Evolutionary conservation across 1,284 basidiomycete genomes (phyloP), one percentile per base, ranked within the genome.

Genomic region (Amylostereum areolatum): DNA sequence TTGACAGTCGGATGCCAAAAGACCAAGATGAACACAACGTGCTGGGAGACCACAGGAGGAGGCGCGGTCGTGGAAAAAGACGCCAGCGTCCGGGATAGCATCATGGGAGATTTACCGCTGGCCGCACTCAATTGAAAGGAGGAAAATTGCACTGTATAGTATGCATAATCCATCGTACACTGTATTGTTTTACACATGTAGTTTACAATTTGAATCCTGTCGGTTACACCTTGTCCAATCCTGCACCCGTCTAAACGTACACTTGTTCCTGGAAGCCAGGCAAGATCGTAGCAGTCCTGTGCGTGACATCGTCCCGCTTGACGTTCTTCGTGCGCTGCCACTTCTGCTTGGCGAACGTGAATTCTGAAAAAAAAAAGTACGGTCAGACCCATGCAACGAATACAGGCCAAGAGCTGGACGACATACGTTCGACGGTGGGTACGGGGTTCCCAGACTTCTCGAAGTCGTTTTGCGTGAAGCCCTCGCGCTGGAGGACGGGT

Each of bases 401-500:
- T n/a, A n/a, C n/a, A 10, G 11, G 29, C 7, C 9, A 18, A 5
- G 6, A 8, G 18, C n/a, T n/a, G n/a, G 35, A 8, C n/a, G n/a
- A 48, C 62, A 37, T 28, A 68, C 70, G 63, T 61, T 73, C 71
- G 64, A 73, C 69, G 4, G 74, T 78, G 5, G 74, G 76, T 1
- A 74, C 71, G 10, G 60, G 55, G 54, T 72, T 70, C 1, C 70
- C 73, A n/a, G 57, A 68, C 55, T 59, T 59, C 59, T 78, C 77
- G 57, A 78, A 76, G 25, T 69, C 68, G 62, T 79, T 79, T 61
- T 75, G 62, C 0, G 69, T 72, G 60, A 60, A 71, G 5, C 74
- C 74, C 45, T 65, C 74, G 37, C 73, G 70, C 59, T 73, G 64
- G 12, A 78, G 66, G 2, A 77, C 67, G 8, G 75, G 74, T 2